Evolutionary conservation across 108 stramenopile genomes (phyloP).

Genomic region (Cyclotella baltica): DNA sequence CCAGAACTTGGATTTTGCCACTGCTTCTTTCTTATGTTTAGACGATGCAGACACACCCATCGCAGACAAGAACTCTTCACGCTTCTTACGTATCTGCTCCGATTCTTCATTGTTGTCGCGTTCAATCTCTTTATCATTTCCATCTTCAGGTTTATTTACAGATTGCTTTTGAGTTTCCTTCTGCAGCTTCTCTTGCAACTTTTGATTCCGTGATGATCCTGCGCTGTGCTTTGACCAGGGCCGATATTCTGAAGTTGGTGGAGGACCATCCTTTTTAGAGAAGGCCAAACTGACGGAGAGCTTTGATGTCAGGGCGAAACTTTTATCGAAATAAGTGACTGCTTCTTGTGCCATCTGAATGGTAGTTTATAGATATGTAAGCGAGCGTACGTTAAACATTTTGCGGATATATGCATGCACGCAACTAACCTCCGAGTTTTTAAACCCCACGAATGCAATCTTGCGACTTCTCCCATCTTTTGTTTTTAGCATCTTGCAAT

Average conservation of each 20-base stretch:
- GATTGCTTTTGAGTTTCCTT: constrained; percentile 1
- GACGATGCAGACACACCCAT: constrained; percentile 44
- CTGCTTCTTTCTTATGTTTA: constrained; percentile 20
- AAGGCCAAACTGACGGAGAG: constrained; percentile 75
- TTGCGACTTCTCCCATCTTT: constrained; percentile 71
- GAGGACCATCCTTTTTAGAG: constrained; percentile 57
- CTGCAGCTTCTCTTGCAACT: constrained; percentile 31
- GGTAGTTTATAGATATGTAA: background rate
- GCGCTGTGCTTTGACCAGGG: constrained; percentile 66
- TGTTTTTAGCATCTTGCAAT: constrained; percentile 78
- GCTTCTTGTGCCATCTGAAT: constrained; percentile 59
- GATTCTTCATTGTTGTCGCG: constrained; percentile 24
- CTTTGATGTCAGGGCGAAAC: constrained; percentile 64
- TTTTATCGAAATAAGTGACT: constrained; percentile 65
- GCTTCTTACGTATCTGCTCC: constrained; percentile 33
- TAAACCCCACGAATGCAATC: constrained; percentile 88
- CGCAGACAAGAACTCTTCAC: constrained; percentile 56
- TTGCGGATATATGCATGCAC: no score
- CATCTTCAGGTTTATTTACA: constrained; percentile 14
- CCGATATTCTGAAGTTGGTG: constrained; percentile 41
- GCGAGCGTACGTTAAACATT: no score
- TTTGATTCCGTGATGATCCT: constrained; percentile 51
- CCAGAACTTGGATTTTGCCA: constrained; percentile 81
- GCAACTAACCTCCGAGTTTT: constrained; percentile 27
- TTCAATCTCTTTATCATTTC: background rate